Base-by-base conservation (phyloP, 441 rosid genomes). In the Melastoma candidum region DNA sequence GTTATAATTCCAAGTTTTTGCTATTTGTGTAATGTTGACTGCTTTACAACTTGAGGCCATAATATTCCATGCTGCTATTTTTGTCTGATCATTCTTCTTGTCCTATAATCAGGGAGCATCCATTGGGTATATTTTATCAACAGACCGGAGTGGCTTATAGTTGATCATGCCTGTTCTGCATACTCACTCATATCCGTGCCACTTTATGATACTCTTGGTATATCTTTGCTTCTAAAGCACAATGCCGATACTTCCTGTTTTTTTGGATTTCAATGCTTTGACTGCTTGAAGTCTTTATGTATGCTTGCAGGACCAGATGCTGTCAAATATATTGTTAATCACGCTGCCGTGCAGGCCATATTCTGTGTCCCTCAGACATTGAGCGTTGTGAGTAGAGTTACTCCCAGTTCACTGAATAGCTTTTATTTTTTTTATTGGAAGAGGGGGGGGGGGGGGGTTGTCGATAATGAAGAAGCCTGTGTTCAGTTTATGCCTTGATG, bases 141-240 rank as follows among this genome's bases (percentile, higher is more conserved):
- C 69, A 85, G 96, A 45, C 96, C 97, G 13, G 96, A 94, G 70
- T 94, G 99, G 99, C 66, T 80, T 44, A 75, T 89, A 50, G 83
- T 77, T 65, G 99, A 94, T 76, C 97, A 94, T 70, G 96, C 99
- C 47, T 89, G 99, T 71, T 74, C 96, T 14, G 90, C 97, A 12
- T 94, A 83, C 70, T 94, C 97, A 55, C 82, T 63, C 59, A 72
- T 82, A 43, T 89, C 96, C 25, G 97, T 94, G 80, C 99, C 99
- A 69, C 73, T 94, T 66, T 94, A 89, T 59, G 99, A 94, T 78
- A 94, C 96, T 47, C 95, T 89, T 64, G 97, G 99, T 87, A 48
- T 46, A 81, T 66, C 12, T 57, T 39, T 62, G 29, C 66, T 55
- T 32, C 41, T 32, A 8, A 32, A 32, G 41, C 7, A 32, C 41